Conservation (phyloP, 306 rosid species). For the Gastrolobium bilobum region DNA sequence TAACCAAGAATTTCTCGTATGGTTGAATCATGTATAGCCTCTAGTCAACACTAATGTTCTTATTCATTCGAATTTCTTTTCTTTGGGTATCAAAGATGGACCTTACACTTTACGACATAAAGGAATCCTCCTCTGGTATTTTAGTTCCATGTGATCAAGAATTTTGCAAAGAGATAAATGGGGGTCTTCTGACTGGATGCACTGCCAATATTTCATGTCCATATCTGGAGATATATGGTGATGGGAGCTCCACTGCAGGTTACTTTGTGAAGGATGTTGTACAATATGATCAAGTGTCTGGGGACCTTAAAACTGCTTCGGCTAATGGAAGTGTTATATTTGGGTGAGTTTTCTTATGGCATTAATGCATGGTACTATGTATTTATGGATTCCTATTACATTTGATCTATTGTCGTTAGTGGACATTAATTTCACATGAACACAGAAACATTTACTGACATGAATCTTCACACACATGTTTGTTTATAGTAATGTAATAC, state of each 20-base stretch:
- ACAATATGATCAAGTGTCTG: conserved; percentile 82
- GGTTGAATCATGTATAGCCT: conserved; percentile 24
- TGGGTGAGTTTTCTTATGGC: conserved; percentile 69
- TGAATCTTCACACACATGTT: background rate
- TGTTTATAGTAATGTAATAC: conserved; percentile 11
- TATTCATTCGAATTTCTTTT: conserved; percentile 39
- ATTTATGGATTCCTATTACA: conserved; percentile 33
- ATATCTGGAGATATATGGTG: conserved; percentile 92
- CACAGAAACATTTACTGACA: conserved; percentile 5
- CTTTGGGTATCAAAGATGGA: conserved; percentile 65
- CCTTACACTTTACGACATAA: conserved; percentile 77
- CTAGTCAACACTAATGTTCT: conserved; percentile 18
- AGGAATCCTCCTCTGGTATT: conserved; percentile 78
- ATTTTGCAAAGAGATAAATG: conserved; percentile 82
- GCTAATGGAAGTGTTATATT: conserved; percentile 90
- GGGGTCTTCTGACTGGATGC: conserved; percentile 82
- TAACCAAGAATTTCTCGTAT: conserved; percentile 17
- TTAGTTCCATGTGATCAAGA: conserved; percentile 76
- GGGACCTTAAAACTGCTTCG: conserved; percentile 84
- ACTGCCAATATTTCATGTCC: conserved; percentile 76
- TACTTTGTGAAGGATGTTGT: conserved; percentile 80
- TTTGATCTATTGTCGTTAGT: conserved; percentile 21
- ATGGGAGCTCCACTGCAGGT: conserved; percentile 98
- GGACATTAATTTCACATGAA: conserved; percentile 28
- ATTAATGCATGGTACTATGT: conserved; percentile 22